phyloP scores from a whole-genome alignment of 116 monocot species.

The Trichopus zeylanicus region DNA sequence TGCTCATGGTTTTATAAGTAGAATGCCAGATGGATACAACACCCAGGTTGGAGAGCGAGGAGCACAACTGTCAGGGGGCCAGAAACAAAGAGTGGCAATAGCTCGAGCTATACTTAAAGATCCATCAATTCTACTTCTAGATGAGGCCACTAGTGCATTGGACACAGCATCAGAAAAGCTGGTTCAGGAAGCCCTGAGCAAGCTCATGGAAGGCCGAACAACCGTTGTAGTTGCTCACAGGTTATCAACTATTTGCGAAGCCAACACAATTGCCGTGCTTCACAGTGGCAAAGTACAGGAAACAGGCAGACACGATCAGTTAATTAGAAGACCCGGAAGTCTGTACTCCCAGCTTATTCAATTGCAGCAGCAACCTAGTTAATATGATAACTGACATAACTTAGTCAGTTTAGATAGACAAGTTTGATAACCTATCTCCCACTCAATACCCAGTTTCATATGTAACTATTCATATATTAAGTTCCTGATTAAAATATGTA shows the following conservation, averaged over 20 bases:
- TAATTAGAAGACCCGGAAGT: conserved; percentile 9
- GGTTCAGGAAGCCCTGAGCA: conserved; percentile 32
- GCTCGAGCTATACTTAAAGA: conserved; percentile 42
- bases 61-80: conserved; percentile 33
- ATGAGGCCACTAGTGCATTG: conserved; percentile 44
- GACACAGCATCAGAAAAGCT: conserved; percentile 30
- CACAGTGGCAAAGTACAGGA: conserved; percentile 25
- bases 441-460: too few species aligned
- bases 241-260: conserved; percentile 28
- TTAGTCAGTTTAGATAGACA: background rate
- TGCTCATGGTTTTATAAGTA: conserved; percentile 45
- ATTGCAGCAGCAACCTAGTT: conserved; percentile 5
- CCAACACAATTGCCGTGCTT: conserved; percentile 28
- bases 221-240: conserved; percentile 34
- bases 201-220: conserved; percentile 31
- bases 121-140: conserved; percentile 46
- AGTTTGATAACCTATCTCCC: background rate
- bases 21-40: conserved; percentile 31
- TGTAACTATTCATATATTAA: background rate
- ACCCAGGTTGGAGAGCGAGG: conserved; percentile 35
- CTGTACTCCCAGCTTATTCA: conserved; percentile 11
- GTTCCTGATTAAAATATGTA: too few species aligned
- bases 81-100: conserved; percentile 44
- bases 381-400: background rate
- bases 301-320: conserved; percentile 28